Percentiles rank a stretch among this genome's conserved stretches.
These are phyloP conservation scores for Scedosporium dehoogii DNA, from an alignment of 2,329 filamentous ascomycete species.

Conservation along the genomic window DNA sequence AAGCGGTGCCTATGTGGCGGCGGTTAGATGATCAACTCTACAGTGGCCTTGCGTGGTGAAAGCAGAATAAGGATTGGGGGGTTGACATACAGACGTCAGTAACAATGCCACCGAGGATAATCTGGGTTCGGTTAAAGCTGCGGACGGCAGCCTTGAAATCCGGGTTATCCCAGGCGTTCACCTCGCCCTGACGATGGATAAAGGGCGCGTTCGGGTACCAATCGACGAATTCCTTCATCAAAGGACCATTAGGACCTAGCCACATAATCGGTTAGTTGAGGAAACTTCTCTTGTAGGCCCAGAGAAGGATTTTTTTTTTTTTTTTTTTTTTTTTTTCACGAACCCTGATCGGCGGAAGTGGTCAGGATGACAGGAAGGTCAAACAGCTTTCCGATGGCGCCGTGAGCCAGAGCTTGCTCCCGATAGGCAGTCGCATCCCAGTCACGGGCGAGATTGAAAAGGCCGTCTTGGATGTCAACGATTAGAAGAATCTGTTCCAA, in stretches of 20 bases:
- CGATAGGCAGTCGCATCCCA: conserved; percentile 55
- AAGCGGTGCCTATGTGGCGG: conserved; percentile 25
- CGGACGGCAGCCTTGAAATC: conserved; percentile 57
- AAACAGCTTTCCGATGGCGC: conserved; percentile 57
- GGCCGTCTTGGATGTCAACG: conserved; percentile 26
- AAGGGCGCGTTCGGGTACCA: conserved; percentile 59
- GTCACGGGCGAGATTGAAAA: conserved; percentile 45
- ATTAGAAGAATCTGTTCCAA: conserved; percentile 22
- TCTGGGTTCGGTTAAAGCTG: conserved; percentile 55
- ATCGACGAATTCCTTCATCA: conserved; percentile 58
- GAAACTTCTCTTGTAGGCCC: background rate
- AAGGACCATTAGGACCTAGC: conserved; percentile 54
- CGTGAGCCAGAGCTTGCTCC: conserved; percentile 58
- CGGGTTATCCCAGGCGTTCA: conserved; percentile 67
- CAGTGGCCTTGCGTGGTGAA: conserved; percentile 30
- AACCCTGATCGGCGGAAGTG: conserved; percentile 46
- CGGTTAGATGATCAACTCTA: background rate
- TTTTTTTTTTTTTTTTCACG: no score
- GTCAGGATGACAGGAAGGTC: conserved; percentile 60
- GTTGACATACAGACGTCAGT: conserved; percentile 63
- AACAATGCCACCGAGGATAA: conserved; percentile 62
- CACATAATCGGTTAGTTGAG: background rate
- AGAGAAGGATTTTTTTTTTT: background rate
- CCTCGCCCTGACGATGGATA: conserved; percentile 59
- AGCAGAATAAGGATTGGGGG: conserved; percentile 55